Evolutionary conservation across 2,329 filamentous ascomycete genomes (phyloP).

Genomic region (Raffaelea deltoideospora): DNA sequence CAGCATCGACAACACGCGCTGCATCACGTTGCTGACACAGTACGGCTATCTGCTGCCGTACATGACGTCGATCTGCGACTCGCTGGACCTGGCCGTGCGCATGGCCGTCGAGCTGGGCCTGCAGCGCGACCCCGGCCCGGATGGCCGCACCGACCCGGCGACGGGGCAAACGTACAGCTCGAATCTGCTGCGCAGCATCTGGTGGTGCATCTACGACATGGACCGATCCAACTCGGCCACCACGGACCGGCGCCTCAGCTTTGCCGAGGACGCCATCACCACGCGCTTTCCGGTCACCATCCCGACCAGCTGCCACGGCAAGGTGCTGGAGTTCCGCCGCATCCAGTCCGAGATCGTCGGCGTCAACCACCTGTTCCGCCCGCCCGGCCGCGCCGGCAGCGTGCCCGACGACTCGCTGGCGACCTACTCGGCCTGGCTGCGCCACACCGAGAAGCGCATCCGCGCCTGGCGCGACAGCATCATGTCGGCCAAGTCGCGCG

Average conservation of each 20-base stretch:
- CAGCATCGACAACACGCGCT: not conserved
- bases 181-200: not conserved
- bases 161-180: not conserved
- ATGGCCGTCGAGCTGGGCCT: conserved; percentile 2
- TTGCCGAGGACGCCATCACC: not conserved
- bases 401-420: not conserved
- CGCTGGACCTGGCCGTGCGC: not conserved
- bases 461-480: not conserved
- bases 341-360: not conserved
- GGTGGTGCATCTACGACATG: not conserved
- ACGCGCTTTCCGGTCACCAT: not conserved
- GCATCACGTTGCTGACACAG: not conserved
- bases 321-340: not conserved
- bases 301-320: not conserved
- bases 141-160: not conserved
- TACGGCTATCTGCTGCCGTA: not conserved
- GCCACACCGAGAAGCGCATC: not conserved
- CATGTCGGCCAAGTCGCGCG: not conserved
- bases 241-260: not conserved
- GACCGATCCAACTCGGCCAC: not conserved
- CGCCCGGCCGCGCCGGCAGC: not conserved
- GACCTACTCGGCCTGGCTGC: not conserved
- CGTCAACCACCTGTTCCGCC: not conserved
- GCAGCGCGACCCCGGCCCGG: not conserved
- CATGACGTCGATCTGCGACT: not conserved